Percentiles rank a stretch among this genome's conserved stretches.
These are phyloP conservation scores for Trifolium repens DNA, from an alignment of 306 rosid genomes.

Conservation along the genomic window DNA sequence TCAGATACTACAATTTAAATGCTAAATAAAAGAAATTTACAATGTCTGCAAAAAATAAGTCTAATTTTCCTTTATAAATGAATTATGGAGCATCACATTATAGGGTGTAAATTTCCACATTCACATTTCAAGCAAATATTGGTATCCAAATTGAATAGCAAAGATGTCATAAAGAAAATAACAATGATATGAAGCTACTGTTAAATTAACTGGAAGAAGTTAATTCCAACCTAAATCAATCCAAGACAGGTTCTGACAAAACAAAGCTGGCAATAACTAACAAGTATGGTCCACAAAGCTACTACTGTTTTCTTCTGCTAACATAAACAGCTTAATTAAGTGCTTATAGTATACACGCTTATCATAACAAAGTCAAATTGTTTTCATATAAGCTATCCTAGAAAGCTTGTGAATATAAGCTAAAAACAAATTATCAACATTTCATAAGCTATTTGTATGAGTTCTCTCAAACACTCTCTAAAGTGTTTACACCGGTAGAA, in stretches of 20 bases:
- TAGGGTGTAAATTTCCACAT: slow-evolving; percentile 15
- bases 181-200: neutral
- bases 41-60: slow-evolving; percentile 18
- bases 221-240: slow-evolving; percentile 38
- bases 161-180: neutral
- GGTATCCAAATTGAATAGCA: neutral
- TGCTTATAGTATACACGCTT: neutral
- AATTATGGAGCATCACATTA: neutral
- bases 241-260: slow-evolving; percentile 30
- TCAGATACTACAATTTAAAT: neutral
- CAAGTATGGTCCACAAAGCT: slow-evolving; percentile 17
- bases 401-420: neutral
- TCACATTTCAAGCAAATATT: slow-evolving; percentile 5
- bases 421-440: neutral
- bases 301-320: neutral
- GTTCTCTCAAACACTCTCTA: neutral
- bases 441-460: neutral
- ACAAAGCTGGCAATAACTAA: slow-evolving; percentile 23
- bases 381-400: neutral
- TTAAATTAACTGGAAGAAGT: slow-evolving; percentile 32
- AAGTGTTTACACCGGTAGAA: neutral
- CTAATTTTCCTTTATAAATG: neutral
- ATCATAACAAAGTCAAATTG: neutral
- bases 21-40: neutral
- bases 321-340: neutral